Percentiles rank a stretch among this genome's conserved stretches.
Evolutionary conservation across 257 asterid species (phyloP).

Genomic region (Ocimum tenuiflorum): DNA sequence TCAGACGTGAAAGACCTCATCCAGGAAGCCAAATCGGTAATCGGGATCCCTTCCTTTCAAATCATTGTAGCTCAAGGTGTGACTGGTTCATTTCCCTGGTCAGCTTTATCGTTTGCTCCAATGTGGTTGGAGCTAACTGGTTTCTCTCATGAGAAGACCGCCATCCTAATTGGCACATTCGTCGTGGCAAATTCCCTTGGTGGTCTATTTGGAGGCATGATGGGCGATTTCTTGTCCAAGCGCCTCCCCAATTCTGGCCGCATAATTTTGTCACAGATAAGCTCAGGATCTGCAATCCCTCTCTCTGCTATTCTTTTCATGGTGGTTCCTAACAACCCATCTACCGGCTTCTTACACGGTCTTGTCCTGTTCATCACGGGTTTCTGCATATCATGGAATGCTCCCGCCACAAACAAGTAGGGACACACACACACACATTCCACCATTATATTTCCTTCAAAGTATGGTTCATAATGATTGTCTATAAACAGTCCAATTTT

Average conservation of each 20-base stretch:
- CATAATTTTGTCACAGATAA: slow-evolving; percentile 58
- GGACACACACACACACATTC: no score
- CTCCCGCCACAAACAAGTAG: slow-evolving; percentile 71
- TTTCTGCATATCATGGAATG: slow-evolving; percentile 58
- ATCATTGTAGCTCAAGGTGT: slow-evolving; percentile 65
- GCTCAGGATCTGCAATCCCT: slow-evolving; percentile 68
- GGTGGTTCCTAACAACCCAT: slow-evolving; percentile 58
- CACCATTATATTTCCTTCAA: no score
- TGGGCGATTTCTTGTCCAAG: slow-evolving; percentile 59
- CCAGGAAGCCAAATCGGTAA: slow-evolving; percentile 52
- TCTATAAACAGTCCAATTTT: slow-evolving; percentile 81
- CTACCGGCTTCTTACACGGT: slow-evolving; percentile 41
- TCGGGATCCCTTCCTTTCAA: slow-evolving; percentile 49
- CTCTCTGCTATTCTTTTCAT: slow-evolving; percentile 60
- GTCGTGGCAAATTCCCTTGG: slow-evolving; percentile 49
- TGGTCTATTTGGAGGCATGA: slow-evolving; percentile 61
- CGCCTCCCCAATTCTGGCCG: slow-evolving; percentile 58
- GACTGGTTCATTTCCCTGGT: slow-evolving; percentile 61
- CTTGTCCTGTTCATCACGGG: slow-evolving; percentile 62
- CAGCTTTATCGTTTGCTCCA: slow-evolving; percentile 53
- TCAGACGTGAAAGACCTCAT: slow-evolving; percentile 39
- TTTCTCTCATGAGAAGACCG: slow-evolving; percentile 61
- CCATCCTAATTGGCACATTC: slow-evolving; percentile 54
- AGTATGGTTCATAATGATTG: no score
- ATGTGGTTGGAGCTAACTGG: slow-evolving; percentile 81